A percentile compares a stretch with the other conserved stretches of the same genome.
Evolutionary conservation across 148 eudicot species (phyloP).

Genomic region (Agrostemma githago): DNA sequence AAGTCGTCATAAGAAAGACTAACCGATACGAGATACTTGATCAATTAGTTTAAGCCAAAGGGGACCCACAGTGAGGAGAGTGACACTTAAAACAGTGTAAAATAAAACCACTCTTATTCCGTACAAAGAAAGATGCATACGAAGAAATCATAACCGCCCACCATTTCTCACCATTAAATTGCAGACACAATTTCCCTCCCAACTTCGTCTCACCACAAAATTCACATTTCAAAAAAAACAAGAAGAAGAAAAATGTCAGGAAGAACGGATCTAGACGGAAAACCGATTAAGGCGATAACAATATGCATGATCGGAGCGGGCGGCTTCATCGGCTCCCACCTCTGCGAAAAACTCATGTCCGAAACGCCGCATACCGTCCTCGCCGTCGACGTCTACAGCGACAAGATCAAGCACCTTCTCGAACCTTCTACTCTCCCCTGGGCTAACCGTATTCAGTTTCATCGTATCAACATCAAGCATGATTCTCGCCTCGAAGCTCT

Average conservation of each 20-base stretch:
- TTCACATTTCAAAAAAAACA: neutral
- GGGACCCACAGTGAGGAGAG: too few relatives aligned
- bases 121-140: too few relatives aligned
- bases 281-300: constrained; percentile 53
- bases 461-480: constrained; percentile 39
- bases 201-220: too few relatives aligned
- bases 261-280: constrained; percentile 91
- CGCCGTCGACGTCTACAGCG: constrained; percentile 91
- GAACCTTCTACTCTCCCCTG: constrained; percentile 59
- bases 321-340: constrained; percentile 94
- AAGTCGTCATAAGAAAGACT: too few relatives aligned
- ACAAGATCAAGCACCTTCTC: constrained; percentile 91
- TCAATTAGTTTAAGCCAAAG: too few relatives aligned
- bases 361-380: constrained; percentile 86
- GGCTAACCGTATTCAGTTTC: constrained; percentile 73
- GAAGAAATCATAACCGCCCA: too few relatives aligned
- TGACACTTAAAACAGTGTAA: too few relatives aligned
- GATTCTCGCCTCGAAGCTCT: constrained; percentile 84
- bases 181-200: too few relatives aligned
- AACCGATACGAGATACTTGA: too few relatives aligned
- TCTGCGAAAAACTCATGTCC: constrained; percentile 81
- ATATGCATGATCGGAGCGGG: constrained; percentile 99
- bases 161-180: too few relatives aligned
- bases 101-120: too few relatives aligned
- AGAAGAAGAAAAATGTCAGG: constrained; percentile 26